Conservation (phyloP, 495 filamentous ascomycete genomes). For the Aspergillus steynii region DNA sequence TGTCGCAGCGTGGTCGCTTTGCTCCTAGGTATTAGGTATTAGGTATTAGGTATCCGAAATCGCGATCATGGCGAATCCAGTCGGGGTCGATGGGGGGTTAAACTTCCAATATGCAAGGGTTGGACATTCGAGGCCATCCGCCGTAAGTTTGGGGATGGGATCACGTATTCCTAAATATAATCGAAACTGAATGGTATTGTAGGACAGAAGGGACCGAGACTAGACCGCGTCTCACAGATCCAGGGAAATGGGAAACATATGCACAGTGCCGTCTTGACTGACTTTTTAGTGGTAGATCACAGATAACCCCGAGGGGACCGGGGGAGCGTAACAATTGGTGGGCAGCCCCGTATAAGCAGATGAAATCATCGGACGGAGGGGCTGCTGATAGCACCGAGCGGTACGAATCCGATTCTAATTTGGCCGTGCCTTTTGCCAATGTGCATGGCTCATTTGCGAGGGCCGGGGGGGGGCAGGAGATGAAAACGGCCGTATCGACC, state of each 20-base stretch:
- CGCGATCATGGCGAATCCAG: neutral
- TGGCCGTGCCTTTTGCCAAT: neutral
- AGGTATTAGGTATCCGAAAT: neutral
- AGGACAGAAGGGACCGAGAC: neutral
- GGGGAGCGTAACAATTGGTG: conserved; percentile 1
- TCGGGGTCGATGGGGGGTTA: neutral
- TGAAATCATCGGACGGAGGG: neutral
- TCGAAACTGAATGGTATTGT: neutral
- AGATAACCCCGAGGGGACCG: conserved; percentile 13
- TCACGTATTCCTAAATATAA: neutral
- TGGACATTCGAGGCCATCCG: neutral
- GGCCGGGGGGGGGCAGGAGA: neutral
- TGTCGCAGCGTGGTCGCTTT: neutral
- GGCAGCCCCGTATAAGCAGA: neutral
- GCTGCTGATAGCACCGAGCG: neutral
- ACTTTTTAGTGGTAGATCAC: conserved; percentile 26
- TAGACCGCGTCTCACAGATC: conserved; percentile 7
- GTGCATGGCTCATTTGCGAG: neutral
- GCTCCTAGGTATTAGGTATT: neutral
- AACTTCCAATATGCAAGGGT: neutral
- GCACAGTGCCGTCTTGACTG: conserved; percentile 24
- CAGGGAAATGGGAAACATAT: conserved; percentile 20
- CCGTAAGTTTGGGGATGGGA: neutral
- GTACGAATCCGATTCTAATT: neutral
- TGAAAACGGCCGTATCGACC: no score